Base-by-base conservation (phyloP, 345 rosid genomes). In the Pistacia vera region DNA sequence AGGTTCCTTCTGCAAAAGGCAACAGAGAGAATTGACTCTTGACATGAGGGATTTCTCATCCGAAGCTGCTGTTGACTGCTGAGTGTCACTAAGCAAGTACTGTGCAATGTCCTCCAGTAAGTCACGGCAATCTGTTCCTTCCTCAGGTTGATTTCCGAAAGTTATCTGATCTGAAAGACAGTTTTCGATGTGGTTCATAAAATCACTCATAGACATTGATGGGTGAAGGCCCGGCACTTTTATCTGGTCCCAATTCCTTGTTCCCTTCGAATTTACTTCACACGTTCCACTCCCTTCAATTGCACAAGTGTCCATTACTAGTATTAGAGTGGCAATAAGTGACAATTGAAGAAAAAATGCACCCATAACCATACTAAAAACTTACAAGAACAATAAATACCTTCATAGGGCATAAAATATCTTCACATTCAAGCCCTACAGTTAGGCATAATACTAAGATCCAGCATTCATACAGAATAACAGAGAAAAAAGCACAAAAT, bases 11-110 rank as follows among this genome's bases (percentile, higher is more conserved):
- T 93, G 98, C 88, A 97, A 71, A 68, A 97, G 98, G 88, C 98
- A 94, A 77, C 88, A 94, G 28, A 97, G 91, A 74, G 99, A 97
- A 81, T 97, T 90, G 79, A 97, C 99, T 84, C 99, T 89, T 57
- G 99, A 89, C 97, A 97, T 97, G 49, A 97, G 95, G 79, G 86
- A 88, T 79, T 92, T 92, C 86, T 97, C 99, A 74, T 97, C 98
- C 58, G 97, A 90, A 11, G 90, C 75, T 63, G 94, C 58, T 63
- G 90, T 81, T 30, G 83, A 79, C 71, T 94, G 98, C 71, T 94
- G 98, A 75, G 87, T 85, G 75, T 97, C 97, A 70, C 91, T 91
- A 25, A 97, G 91, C 67, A 97, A 88, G 76, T 88, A 93, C 78
- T 91, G 96, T n/a, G 94, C 92, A 74, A 97, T 83, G 82, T 82